Percentiles rank a stretch among this genome's conserved stretches.
These are phyloP conservation scores for Arabis alpina DNA, from an alignment of 345 rosid genomes.

Conservation along the genomic window DNA sequence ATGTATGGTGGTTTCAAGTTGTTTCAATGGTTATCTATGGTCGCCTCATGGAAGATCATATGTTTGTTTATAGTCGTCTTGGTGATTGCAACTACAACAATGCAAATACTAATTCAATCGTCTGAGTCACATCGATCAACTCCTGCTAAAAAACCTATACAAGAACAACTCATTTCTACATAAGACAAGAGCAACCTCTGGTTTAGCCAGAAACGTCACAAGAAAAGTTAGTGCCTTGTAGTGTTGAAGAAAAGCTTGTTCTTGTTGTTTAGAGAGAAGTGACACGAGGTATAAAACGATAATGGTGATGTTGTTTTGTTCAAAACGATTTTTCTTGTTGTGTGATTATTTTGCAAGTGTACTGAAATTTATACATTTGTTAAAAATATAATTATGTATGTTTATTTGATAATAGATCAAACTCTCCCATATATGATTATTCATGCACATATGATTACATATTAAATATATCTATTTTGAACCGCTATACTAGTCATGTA, in stretches of 20 bases:
- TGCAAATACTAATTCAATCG: conserved; percentile 71
- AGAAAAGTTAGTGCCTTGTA: neutral
- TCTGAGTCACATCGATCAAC: conserved; percentile 66
- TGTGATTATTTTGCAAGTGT: too few species aligned
- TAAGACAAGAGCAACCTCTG: conserved; percentile 20
- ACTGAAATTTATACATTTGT: too few species aligned
- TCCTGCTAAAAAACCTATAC: conserved; percentile 42
- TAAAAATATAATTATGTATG: too few species aligned
- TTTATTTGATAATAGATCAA: too few species aligned
- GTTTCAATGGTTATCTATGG: conserved; percentile 48
- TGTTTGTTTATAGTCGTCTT: conserved; percentile 42
- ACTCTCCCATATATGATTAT: neutral
- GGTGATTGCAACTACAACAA: conserved; percentile 51
- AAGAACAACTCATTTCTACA: conserved; percentile 44
- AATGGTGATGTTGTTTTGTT: too few species aligned
- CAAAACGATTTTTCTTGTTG: too few species aligned
- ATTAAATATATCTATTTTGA: too few species aligned
- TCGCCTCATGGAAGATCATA: conserved; percentile 58
- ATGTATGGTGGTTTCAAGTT: conserved; percentile 47
- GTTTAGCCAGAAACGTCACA: neutral
- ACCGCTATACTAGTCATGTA: too few species aligned
- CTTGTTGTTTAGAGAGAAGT: too few species aligned
- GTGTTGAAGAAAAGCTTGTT: too few species aligned
- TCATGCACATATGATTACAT: too few species aligned
- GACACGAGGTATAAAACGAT: too few species aligned